Percentiles rank a stretch among this genome's conserved stretches.
Evolutionary conservation across 495 filamentous ascomycete species (phyloP).

Genomic region (Penicillium bialowiezense): DNA sequence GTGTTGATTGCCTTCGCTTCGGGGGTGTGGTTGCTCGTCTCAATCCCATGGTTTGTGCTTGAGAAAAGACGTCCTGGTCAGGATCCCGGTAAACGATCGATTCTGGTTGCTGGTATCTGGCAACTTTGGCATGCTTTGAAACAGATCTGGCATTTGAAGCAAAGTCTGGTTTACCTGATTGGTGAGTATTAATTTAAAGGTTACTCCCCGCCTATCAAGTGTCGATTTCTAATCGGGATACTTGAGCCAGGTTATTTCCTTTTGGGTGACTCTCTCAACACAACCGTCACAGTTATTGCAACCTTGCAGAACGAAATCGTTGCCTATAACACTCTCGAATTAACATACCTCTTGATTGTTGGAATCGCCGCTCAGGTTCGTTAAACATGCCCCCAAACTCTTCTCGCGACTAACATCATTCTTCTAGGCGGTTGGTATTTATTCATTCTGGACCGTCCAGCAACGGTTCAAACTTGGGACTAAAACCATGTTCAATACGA

Average conservation of each 20-base stretch:
- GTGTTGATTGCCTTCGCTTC: slow-evolving; percentile 63
- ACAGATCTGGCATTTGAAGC: slow-evolving; percentile 62
- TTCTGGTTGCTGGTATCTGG: slow-evolving; percentile 55
- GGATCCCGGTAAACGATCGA: slow-evolving; percentile 40
- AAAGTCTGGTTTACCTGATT: slow-evolving; percentile 61
- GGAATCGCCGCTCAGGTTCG: slow-evolving; percentile 57
- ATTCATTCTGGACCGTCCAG: slow-evolving; percentile 57
- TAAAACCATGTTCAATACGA: slow-evolving; percentile 62
- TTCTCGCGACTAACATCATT: background rate
- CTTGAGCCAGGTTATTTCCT: slow-evolving; percentile 54
- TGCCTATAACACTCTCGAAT: slow-evolving; percentile 56
- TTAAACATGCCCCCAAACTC: background rate
- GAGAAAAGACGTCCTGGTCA: slow-evolving; percentile 62
- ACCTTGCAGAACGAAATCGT: slow-evolving; percentile 63
- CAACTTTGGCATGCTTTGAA: slow-evolving; percentile 54
- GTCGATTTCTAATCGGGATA: background rate
- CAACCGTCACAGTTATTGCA: slow-evolving; percentile 63
- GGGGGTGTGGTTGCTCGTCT: slow-evolving; percentile 59
- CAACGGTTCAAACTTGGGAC: slow-evolving; percentile 49
- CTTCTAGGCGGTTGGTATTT: slow-evolving; percentile 54
- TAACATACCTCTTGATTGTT: slow-evolving; percentile 62
- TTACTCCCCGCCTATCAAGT: background rate
- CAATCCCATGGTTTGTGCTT: slow-evolving; percentile 61
- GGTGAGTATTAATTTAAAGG: slow-evolving; percentile 29
- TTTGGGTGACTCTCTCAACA: slow-evolving; percentile 62